Conservation (phyloP, 2,329 filamentous ascomycete species). For the Tricladium varicosporioides region DNA sequence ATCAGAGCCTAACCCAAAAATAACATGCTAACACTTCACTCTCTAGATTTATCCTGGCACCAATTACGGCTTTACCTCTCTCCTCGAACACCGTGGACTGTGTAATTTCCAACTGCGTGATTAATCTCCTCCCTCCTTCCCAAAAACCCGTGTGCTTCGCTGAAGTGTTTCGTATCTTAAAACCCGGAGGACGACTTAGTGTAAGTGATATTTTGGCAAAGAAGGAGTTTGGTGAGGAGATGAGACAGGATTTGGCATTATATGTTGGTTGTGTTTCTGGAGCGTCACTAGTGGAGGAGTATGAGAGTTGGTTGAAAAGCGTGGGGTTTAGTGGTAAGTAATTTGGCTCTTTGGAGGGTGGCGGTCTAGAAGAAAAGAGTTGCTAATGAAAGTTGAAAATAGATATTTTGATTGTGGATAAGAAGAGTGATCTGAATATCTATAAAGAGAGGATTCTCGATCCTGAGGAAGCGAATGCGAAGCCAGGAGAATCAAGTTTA, state of each 20-base stretch:
- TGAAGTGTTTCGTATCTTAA: background rate
- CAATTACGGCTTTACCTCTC: background rate
- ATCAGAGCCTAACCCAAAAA: too few relatives aligned
- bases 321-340: constrained; percentile 50
- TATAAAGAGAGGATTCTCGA: constrained; percentile 36
- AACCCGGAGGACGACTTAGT: background rate
- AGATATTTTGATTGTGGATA: constrained; percentile 46
- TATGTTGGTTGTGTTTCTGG: constrained; percentile 62
- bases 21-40: too few relatives aligned
- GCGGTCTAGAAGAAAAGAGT: too few relatives aligned
- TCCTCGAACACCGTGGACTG: background rate
- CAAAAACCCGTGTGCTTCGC: background rate
- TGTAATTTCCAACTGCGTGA: constrained; percentile 3
- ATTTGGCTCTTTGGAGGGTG: too few relatives aligned
- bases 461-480: constrained; percentile 2
- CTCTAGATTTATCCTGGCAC: background rate
- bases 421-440: constrained; percentile 46
- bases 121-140: background rate
- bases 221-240: constrained; percentile 2
- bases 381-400: too few relatives aligned
- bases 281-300: constrained; percentile 50
- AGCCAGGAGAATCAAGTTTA: background rate
- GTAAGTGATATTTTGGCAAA: background rate
- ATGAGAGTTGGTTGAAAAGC: constrained; percentile 48
- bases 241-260: constrained; percentile 49